phyloP scores from a whole-genome alignment of 805 yeast species.

The Candida patagonica region DNA sequence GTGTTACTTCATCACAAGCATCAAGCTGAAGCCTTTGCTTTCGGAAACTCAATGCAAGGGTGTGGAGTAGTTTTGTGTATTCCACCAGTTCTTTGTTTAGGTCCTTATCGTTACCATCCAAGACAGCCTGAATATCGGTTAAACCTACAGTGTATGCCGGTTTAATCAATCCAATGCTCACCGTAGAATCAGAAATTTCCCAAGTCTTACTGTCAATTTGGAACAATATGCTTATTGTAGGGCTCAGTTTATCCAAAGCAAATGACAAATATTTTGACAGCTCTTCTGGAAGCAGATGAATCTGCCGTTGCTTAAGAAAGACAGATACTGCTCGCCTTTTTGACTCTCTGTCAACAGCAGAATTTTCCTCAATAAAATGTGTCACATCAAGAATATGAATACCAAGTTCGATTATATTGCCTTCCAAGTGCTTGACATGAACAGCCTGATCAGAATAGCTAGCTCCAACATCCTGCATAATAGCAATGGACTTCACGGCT shows the following conservation, averaged over 20 bases:
- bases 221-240: slow-evolving; percentile 70
- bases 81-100: slow-evolving; percentile 50
- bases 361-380: slow-evolving; percentile 59
- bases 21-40: slow-evolving; percentile 47
- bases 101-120: slow-evolving; percentile 6
- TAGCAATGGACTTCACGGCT: slow-evolving; percentile 51
- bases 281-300: slow-evolving; percentile 58
- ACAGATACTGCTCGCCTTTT: slow-evolving; percentile 87
- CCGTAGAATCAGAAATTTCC: slow-evolving; percentile 66
- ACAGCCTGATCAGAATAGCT: slow-evolving; percentile 69
- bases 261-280: slow-evolving; percentile 51
- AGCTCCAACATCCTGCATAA: slow-evolving; percentile 38
- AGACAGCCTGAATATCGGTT: slow-evolving; percentile 11
- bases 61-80: slow-evolving; percentile 52
- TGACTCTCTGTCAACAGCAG: slow-evolving; percentile 77
- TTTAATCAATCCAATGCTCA: slow-evolving; percentile 60
- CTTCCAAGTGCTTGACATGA: slow-evolving; percentile 57
- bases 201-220: slow-evolving; percentile 65
- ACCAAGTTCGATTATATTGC: slow-evolving; percentile 66
- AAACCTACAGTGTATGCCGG: slow-evolving; percentile 44
- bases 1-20: slow-evolving; percentile 31
- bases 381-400: slow-evolving; percentile 80
- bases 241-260: slow-evolving; percentile 46
- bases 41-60: slow-evolving; percentile 60
- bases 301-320: slow-evolving; percentile 66